Conservation (phyloP, 768 basidiomycete species). For the Boletales sp. region DNA sequence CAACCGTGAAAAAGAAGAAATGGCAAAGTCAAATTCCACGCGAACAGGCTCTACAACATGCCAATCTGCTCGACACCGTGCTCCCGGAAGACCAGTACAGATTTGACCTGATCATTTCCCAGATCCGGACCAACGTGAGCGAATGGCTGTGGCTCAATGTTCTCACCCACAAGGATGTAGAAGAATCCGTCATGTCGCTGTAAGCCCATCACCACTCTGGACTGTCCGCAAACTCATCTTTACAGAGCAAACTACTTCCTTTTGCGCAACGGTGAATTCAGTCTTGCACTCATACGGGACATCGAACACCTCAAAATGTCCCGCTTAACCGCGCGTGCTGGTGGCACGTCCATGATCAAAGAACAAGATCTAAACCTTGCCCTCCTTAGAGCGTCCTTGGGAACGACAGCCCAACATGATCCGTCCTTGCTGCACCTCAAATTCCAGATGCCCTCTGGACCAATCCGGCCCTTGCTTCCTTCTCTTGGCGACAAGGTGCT, state of each 20-base stretch:
- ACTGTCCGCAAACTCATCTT: slow-evolving; percentile 6
- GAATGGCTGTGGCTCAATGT: slow-evolving; percentile 96
- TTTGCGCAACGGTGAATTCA: slow-evolving; percentile 84
- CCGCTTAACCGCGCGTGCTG: slow-evolving; percentile 65
- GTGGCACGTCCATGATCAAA: slow-evolving; percentile 71
- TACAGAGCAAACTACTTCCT: slow-evolving; percentile 83
- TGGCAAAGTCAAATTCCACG: slow-evolving; percentile 78
- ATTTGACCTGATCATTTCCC: slow-evolving; percentile 70
- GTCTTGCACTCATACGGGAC: slow-evolving; percentile 78
- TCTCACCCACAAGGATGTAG: slow-evolving; percentile 76
- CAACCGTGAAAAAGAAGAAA: slow-evolving; percentile 75
- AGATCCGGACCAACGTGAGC: slow-evolving; percentile 74
- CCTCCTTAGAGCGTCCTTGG: slow-evolving; percentile 81
- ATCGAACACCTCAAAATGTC: slow-evolving; percentile 81
- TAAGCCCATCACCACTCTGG: slow-evolving; percentile 36
- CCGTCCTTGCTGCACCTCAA: slow-evolving; percentile 67
- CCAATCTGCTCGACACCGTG: slow-evolving; percentile 58
- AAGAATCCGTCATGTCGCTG: slow-evolving; percentile 83
- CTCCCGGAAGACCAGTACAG: slow-evolving; percentile 72
- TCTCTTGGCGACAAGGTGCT: slow-evolving; percentile 48
- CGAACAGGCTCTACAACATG: slow-evolving; percentile 61
- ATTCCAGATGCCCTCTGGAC: slow-evolving; percentile 77
- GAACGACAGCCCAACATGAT: slow-evolving; percentile 86
- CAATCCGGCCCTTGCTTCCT: slow-evolving; percentile 76
- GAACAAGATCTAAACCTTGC: slow-evolving; percentile 90